These are phyloP conservation scores for Cladosporium cucumerinum DNA, from an alignment of 2,329 filamentous ascomycete genomes.

Conservation along the genomic window DNA sequence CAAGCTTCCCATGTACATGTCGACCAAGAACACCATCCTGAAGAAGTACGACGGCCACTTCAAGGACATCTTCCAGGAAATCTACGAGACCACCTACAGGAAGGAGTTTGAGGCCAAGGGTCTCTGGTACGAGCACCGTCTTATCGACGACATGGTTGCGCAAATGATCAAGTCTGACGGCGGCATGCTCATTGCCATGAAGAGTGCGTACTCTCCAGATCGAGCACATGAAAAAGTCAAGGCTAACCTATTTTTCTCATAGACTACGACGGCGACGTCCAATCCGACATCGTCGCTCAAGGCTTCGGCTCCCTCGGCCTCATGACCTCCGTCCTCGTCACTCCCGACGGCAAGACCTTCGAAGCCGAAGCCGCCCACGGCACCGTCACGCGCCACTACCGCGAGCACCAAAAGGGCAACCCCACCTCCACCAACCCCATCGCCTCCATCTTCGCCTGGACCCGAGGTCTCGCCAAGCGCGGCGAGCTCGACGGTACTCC, in stretches of 20 bases:
- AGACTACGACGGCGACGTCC: conserved; percentile 99
- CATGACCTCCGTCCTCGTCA: conserved; percentile 97
- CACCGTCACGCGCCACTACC: conserved; percentile 96
- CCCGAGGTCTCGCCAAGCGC: conserved; percentile 86
- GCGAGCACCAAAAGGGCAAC: conserved; percentile 96
- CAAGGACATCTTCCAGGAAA: conserved; percentile 99
- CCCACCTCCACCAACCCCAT: conserved; percentile 99
- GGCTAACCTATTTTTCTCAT: conserved; percentile 20
- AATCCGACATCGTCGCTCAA: conserved; percentile 97
- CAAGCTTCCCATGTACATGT: conserved; percentile 94
- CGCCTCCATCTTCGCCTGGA: conserved; percentile 99
- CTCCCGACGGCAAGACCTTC: conserved; percentile 93
- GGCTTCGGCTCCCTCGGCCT: conserved; percentile 96
- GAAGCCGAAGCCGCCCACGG: conserved; percentile 98
- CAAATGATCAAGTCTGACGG: conserved; percentile 99
- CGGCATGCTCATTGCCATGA: conserved; percentile 95
- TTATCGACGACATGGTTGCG: conserved; percentile 99
- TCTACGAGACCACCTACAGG: conserved; percentile 86
- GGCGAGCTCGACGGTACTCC: conserved; percentile 91
- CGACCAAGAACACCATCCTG: conserved; percentile 99
- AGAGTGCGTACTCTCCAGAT: conserved; percentile 64
- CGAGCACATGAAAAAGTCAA: neutral
- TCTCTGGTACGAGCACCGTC: conserved; percentile 98
- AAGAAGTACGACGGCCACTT: conserved; percentile 99
- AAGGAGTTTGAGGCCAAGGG: conserved; percentile 82